Evolutionary conservation across 2,329 filamentous ascomycete genomes (phyloP).

Genomic region (Penicillium sclerotigenum): DNA sequence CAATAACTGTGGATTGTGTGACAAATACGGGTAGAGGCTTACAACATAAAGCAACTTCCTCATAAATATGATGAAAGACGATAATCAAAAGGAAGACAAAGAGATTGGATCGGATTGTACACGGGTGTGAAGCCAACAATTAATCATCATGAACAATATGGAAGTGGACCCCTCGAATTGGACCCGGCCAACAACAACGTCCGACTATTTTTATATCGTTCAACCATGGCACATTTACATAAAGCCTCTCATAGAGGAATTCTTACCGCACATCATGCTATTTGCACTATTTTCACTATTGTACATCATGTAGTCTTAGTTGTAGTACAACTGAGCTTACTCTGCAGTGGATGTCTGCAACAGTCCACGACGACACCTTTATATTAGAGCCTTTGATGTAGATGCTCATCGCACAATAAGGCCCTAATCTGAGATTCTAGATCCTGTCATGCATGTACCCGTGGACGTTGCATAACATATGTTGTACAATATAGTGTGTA

Average conservation of each 20-base stretch:
- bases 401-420: not conserved
- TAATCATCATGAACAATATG: slow-evolving; percentile 2
- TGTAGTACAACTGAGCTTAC: not conserved
- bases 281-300: not conserved
- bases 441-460: not conserved
- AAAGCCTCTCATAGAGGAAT: not conserved
- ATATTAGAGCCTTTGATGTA: not conserved
- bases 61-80: not conserved
- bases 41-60: not conserved
- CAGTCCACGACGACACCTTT: slow-evolving; percentile 10
- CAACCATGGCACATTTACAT: not conserved
- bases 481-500: not conserved
- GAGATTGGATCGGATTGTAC: slow-evolving; percentile 5
- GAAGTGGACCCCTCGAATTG: not conserved
- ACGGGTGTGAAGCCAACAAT: not conserved
- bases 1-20: not conserved
- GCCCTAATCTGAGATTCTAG: slow-evolving; percentile 2
- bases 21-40: not conserved
- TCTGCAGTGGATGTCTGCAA: not conserved
- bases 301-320: not conserved
- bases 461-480: not conserved
- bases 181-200: not conserved
- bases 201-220: not conserved
- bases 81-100: not conserved
- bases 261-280: not conserved